Conservation (phyloP, 2,329 filamentous ascomycete species). For the Calonectria hawksworthii region DNA sequence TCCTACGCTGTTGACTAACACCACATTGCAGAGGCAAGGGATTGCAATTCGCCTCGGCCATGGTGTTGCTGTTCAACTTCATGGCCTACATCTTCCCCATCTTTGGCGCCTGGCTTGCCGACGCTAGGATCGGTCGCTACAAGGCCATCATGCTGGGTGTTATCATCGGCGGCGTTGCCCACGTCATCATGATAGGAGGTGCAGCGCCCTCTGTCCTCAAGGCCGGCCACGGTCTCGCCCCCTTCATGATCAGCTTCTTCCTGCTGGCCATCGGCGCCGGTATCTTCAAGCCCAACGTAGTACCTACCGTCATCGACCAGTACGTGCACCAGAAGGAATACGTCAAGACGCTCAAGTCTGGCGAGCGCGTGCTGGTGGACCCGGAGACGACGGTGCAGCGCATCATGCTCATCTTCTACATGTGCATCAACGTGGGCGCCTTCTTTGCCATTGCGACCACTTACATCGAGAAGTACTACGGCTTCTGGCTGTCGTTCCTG, state of each 20-base stretch:
- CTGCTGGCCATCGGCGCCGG: constrained; percentile 72
- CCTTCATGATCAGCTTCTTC: constrained; percentile 73
- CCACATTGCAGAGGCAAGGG: neutral
- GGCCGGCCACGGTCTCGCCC: constrained; percentile 62
- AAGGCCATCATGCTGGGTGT: constrained; percentile 80
- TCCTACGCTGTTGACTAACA: neutral
- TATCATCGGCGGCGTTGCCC: constrained; percentile 75
- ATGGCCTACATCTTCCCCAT: constrained; percentile 71
- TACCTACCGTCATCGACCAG: constrained; percentile 77
- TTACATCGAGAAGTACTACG: constrained; percentile 65
- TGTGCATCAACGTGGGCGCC: constrained; percentile 68
- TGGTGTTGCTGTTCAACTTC: constrained; percentile 66
- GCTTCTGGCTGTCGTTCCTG: constrained; percentile 62
- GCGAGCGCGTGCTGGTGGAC: constrained; percentile 78
- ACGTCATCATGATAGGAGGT: constrained; percentile 76
- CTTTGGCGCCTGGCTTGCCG: constrained; percentile 70
- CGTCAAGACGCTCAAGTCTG: constrained; percentile 57
- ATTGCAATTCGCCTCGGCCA: constrained; percentile 53
- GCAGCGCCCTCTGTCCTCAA: constrained; percentile 61
- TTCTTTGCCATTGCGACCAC: constrained; percentile 66
- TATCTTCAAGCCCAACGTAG: constrained; percentile 81
- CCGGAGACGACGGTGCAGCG: constrained; percentile 74
- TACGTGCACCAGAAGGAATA: constrained; percentile 65
- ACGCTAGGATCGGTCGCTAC: constrained; percentile 79
- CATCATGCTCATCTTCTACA: constrained; percentile 76